These are phyloP conservation scores for Brasilioporus rufonigricans DNA, from an alignment of 768 basidiomycete genomes.

Conservation along the genomic window DNA sequence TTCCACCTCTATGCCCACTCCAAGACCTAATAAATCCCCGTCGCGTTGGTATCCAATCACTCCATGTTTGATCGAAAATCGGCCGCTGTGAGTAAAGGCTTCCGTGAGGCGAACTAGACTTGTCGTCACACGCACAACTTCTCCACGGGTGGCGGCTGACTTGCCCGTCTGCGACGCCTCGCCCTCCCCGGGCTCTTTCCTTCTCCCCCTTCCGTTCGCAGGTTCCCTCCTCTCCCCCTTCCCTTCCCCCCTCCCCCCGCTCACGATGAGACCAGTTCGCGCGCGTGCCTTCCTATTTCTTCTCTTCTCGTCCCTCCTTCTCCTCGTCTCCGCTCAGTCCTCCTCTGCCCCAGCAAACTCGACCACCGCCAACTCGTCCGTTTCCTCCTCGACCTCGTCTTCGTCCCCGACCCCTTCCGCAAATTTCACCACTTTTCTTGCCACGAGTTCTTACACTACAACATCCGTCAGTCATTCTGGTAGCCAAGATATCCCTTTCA, in stretches of 20 bases:
- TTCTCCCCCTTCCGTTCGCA: background rate
- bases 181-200: slow-evolving; percentile 2
- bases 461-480: slow-evolving; percentile 49
- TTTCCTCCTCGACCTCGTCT: background rate
- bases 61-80: slow-evolving; percentile 2
- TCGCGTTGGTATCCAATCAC: background rate
- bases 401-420: slow-evolving; percentile 4
- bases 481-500: slow-evolving; percentile 45
- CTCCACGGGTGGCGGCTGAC: slow-evolving; percentile 31
- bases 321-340: slow-evolving; percentile 39
- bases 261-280: slow-evolving; percentile 13
- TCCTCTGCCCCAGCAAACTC: slow-evolving; percentile 21
- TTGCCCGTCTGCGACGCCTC: slow-evolving; percentile 4
- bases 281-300: slow-evolving; percentile 15
- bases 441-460: slow-evolving; percentile 50
- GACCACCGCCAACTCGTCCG: slow-evolving; percentile 7
- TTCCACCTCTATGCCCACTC: slow-evolving; percentile 7
- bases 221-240: background rate
- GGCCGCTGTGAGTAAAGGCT: background rate
- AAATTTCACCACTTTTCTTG: slow-evolving; percentile 53
- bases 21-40: background rate
- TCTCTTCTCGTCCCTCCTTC: slow-evolving; percentile 30
- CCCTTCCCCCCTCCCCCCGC: background rate
- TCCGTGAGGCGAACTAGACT: background rate
- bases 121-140: slow-evolving; percentile 18